Base-by-base conservation (phyloP, 345 rosid species). In the Abelmoschus esculentus region DNA sequence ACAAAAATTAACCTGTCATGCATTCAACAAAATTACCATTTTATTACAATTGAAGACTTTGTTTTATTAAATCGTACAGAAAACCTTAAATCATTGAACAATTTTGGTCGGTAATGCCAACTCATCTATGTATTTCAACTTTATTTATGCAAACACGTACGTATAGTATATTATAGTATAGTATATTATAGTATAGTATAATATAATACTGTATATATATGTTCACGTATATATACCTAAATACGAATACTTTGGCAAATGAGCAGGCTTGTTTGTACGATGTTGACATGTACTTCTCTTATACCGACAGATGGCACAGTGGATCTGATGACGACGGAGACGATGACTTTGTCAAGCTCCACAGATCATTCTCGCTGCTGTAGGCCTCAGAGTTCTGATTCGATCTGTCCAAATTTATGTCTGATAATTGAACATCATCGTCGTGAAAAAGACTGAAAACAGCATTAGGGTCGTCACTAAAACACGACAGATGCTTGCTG, bases 261-360 rank as follows among this genome's bases (percentile, higher is more conserved):
- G 46, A 42, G 46, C 0, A 9, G 13, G 5, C 2, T 59, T 19
- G 2, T 19, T 28, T 26, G n/a, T n/a, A 70, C 44, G 57, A 44
- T 28, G 17, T 9, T 46, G 66, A 70, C 54, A 19, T 55, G 31
- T 13, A 70, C 29, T 53, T 66, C 15, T 52, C 61, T 83, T 78
- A 92, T 71, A 85, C 96, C 17, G 92, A 89, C 75, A 90, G 72
- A 80, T 90, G 90, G 84, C 89, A 76, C 73, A 88, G 77, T 42
- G 90, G 90, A 70, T 84, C 86, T n/a, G 82, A 76, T 74, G 87
- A 81, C 73, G 86, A 84, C 6, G 95, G 83, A 0, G 88, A 83
- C 58, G 89, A 83, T 1, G 89, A 82, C 60, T 85, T 85, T 29
- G 89, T 74, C 80, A 92, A 83, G 78, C 76, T 85, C 97, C 92